Percentiles rank a stretch among this genome's conserved stretches.
phyloP scores from a whole-genome alignment of 805 yeast genomes.

The Candida alai region DNA sequence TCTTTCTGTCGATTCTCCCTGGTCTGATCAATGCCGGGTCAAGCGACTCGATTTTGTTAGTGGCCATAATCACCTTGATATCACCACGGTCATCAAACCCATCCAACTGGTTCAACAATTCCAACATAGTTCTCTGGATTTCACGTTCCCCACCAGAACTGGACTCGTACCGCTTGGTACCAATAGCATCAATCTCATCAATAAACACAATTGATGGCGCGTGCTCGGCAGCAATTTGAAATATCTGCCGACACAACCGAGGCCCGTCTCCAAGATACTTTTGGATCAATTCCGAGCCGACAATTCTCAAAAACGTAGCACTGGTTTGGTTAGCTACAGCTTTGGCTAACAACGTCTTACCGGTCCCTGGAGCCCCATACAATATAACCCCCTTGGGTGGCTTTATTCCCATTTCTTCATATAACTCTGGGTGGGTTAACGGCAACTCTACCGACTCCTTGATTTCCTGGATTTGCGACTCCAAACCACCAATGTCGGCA shows the following conservation, averaged over 20 bases:
- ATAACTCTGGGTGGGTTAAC: slow-evolving; percentile 91
- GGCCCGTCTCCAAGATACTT: slow-evolving; percentile 98
- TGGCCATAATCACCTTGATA: slow-evolving; percentile 97
- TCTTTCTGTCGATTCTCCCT: slow-evolving; percentile 95
- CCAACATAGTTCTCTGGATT: slow-evolving; percentile 97
- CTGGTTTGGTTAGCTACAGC: slow-evolving; percentile 98
- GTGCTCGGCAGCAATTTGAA: slow-evolving; percentile 93
- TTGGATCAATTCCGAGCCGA: slow-evolving; percentile 95
- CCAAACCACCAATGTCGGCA: slow-evolving; percentile 96
- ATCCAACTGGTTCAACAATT: slow-evolving; percentile 88
- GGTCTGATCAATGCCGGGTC: slow-evolving; percentile 97
- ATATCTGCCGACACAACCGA: slow-evolving; percentile 85
- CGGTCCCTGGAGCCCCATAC: slow-evolving; percentile 98
- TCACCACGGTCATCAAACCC: slow-evolving; percentile 98
- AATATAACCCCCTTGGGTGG: slow-evolving; percentile 98
- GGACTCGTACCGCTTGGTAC: slow-evolving; percentile 96
- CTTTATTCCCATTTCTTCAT: slow-evolving; percentile 97
- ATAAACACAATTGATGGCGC: slow-evolving; percentile 98
- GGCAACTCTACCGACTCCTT: slow-evolving; percentile 97
- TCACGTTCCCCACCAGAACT: slow-evolving; percentile 97
- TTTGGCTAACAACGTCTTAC: slow-evolving; percentile 90
- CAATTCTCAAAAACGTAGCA: slow-evolving; percentile 93
- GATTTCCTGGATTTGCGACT: slow-evolving; percentile 93
- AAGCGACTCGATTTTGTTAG: slow-evolving; percentile 87
- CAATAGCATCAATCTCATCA: slow-evolving; percentile 98